Evolutionary conservation across 2,329 filamentous ascomycete species (phyloP).

Genomic region (Colletotrichum aenigma): DNA sequence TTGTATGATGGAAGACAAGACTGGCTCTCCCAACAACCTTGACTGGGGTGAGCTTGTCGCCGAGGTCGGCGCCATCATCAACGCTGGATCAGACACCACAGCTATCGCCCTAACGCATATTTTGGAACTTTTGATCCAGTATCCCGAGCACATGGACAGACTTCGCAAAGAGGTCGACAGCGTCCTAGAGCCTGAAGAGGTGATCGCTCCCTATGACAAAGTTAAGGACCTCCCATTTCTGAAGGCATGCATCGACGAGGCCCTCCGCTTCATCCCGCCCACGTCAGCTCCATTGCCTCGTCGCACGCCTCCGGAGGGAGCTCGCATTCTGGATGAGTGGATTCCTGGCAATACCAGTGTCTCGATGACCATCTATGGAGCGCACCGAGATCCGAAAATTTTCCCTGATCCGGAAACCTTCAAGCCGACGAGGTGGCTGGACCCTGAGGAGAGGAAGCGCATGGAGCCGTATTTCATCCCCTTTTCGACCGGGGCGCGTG

Average conservation of each 20-base stretch:
- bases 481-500: slow-evolving; percentile 32
- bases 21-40: slow-evolving; percentile 43
- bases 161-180: slow-evolving; percentile 50
- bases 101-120: slow-evolving; percentile 54
- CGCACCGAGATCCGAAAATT: neutral
- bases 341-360: slow-evolving; percentile 49
- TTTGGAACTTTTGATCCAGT: slow-evolving; percentile 54
- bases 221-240: slow-evolving; percentile 57
- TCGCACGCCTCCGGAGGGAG: slow-evolving; percentile 47
- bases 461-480: slow-evolving; percentile 41
- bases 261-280: slow-evolving; percentile 47
- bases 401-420: slow-evolving; percentile 22
- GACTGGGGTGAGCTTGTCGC: slow-evolving; percentile 64
- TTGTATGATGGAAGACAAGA: slow-evolving; percentile 19
- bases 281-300: slow-evolving; percentile 46
- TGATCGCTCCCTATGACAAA: slow-evolving; percentile 52
- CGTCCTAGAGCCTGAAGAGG: slow-evolving; percentile 45
- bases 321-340: slow-evolving; percentile 45
- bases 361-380: slow-evolving; percentile 38
- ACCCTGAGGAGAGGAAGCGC: slow-evolving; percentile 36
- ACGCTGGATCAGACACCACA: slow-evolving; percentile 56
- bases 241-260: slow-evolving; percentile 55
- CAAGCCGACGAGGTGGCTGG: slow-evolving; percentile 39
- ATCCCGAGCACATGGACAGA: slow-evolving; percentile 42
- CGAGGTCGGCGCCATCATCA: slow-evolving; percentile 58